A percentile compares a stretch with the other conserved stretches of the same genome.
These are phyloP conservation scores for Ciborinia camelliae DNA, from an alignment of 2,329 filamentous ascomycete genomes.

Conservation along the genomic window DNA sequence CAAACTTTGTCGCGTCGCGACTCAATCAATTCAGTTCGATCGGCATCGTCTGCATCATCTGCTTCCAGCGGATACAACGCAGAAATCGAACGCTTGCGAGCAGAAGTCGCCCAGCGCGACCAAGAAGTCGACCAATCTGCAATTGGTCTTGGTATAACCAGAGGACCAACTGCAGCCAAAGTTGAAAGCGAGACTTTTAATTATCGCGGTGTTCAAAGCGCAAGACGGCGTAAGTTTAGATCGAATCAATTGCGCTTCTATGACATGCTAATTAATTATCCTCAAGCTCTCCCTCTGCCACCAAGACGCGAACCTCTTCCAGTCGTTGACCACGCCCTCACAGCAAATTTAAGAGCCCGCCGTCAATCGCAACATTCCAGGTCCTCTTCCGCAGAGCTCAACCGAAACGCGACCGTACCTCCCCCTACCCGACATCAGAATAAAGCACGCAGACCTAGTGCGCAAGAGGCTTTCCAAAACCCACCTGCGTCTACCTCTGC, in stretches of 20 bases:
- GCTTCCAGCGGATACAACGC: not conserved
- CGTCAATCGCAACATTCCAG: slow-evolving; percentile 3
- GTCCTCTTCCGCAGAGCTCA: slow-evolving; percentile 3
- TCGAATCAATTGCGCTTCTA: slow-evolving; percentile 1
- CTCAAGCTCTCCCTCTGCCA: not conserved
- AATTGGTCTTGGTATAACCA: not conserved
- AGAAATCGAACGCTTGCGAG: not conserved
- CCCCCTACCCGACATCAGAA: not conserved
- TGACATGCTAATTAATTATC: slow-evolving; percentile 1
- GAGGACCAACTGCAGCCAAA: not conserved
- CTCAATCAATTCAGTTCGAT: not conserved
- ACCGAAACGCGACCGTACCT: not conserved
- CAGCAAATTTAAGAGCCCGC: not conserved
- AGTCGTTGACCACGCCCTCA: not conserved
- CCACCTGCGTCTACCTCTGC: not conserved
- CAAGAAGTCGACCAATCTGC: not conserved
- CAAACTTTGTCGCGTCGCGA: not conserved
- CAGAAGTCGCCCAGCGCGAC: not conserved
- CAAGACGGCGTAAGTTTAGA: slow-evolving; percentile 7
- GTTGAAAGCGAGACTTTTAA: not conserved
- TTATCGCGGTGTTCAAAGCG: slow-evolving; percentile 10
- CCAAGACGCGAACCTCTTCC: slow-evolving; percentile 1
- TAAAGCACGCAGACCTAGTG: not conserved
- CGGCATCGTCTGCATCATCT: not conserved
- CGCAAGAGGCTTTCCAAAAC: not conserved